Conservation (phyloP, 2,329 filamentous ascomycete genomes). For the Penicillium sp. region DNA sequence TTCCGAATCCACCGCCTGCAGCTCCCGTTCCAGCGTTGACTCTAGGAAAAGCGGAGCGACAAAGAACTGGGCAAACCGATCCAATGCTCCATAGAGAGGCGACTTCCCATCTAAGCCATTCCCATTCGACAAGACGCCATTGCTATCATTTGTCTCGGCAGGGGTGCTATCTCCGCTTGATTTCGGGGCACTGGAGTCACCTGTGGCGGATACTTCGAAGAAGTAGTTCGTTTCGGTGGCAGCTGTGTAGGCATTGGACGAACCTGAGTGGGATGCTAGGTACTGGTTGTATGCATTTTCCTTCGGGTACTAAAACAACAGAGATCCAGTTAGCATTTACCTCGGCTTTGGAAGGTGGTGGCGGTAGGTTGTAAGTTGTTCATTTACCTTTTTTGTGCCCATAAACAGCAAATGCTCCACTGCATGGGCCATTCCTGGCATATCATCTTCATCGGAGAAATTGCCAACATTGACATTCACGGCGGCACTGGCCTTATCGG, state of each 20-base stretch:
- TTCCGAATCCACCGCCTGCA: conserved; percentile 87
- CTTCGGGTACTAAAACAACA: conserved; percentile 65
- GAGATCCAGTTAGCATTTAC: conserved; percentile 2
- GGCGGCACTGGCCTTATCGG: conserved; percentile 93
- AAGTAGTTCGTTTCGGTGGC: conserved; percentile 95
- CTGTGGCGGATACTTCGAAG: conserved; percentile 87
- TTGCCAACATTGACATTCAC: conserved; percentile 95
- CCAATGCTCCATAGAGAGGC: conserved; percentile 77
- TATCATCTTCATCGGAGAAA: conserved; percentile 85
- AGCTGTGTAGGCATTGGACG: conserved; percentile 93
- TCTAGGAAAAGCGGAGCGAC: conserved; percentile 81
- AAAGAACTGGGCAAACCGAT: conserved; percentile 93
- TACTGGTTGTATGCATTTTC: conserved; percentile 97
- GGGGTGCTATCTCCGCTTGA: conserved; percentile 25
- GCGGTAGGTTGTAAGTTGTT: neutral
- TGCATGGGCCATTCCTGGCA: conserved; percentile 93
- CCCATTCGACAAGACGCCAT: conserved; percentile 20
- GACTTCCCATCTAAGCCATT: conserved; percentile 36
- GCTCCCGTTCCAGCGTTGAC: conserved; percentile 79
- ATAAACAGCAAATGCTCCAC: conserved; percentile 97
- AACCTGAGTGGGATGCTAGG: conserved; percentile 81
- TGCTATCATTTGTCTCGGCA: conserved; percentile 26
- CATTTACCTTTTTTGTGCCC: conserved; percentile 83
- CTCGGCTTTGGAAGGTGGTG: neutral
- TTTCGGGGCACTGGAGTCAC: conserved; percentile 42